Conservation (phyloP, 1,284 basidiomycete genomes). For the Violaceomyces palustris region DNA sequence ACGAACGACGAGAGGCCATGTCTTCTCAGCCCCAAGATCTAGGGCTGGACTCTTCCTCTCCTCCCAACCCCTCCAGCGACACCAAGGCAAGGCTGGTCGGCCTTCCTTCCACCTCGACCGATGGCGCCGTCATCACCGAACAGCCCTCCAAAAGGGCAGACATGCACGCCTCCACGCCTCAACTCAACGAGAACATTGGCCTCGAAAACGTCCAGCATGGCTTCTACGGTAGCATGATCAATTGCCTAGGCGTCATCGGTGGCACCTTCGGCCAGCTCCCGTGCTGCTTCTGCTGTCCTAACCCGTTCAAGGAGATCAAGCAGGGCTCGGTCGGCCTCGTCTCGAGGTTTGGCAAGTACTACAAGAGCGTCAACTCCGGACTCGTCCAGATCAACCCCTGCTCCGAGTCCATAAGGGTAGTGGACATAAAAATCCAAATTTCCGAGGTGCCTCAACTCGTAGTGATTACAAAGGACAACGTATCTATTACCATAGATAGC, state of each 20-base stretch:
- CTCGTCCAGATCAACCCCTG: slow-evolving; percentile 87
- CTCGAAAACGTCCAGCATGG: slow-evolving; percentile 28
- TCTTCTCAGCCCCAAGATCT: too few species aligned
- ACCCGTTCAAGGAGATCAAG: slow-evolving; percentile 64
- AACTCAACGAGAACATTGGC: slow-evolving; percentile 42
- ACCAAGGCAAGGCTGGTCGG: too few species aligned
- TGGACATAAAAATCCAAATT: slow-evolving; percentile 92
- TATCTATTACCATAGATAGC: slow-evolving; percentile 78
- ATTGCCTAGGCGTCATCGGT: slow-evolving; percentile 26
- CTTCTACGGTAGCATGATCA: slow-evolving; percentile 41
- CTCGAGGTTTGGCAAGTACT: slow-evolving; percentile 84
- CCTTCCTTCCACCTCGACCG: too few species aligned
- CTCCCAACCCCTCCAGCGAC: too few species aligned
- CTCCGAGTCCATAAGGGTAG: slow-evolving; percentile 62
- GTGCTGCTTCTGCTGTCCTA: slow-evolving; percentile 62
- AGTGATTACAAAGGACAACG: slow-evolving; percentile 68
- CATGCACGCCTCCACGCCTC: too few species aligned
- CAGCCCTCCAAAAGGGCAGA: too few species aligned
- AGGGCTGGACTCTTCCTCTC: too few species aligned
- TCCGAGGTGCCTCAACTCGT: slow-evolving; percentile 77
- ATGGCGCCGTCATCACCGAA: too few species aligned
- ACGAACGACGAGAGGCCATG: too few species aligned
- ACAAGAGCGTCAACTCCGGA: slow-evolving; percentile 88
- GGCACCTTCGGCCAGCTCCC: slow-evolving; percentile 68
- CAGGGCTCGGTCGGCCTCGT: slow-evolving; percentile 89